Evolutionary conservation across 805 yeast genomes (phyloP).

Genomic region (Saccharomycopsis synnaedendra): DNA sequence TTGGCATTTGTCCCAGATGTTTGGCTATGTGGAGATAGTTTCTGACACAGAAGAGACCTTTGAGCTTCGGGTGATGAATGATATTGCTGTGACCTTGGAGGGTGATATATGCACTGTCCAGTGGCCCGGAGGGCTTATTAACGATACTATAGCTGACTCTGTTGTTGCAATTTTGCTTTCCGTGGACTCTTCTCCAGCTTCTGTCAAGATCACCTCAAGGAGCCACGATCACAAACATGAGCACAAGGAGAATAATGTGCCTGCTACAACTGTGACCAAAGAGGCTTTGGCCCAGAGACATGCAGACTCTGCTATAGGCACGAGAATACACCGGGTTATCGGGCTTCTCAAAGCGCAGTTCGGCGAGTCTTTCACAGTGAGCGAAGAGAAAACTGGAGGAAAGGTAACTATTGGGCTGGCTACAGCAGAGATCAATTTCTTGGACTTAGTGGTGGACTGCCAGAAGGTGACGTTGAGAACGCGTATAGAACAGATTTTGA

Average conservation of each 20-base stretch:
- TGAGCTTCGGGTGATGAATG: slow-evolving; percentile 52
- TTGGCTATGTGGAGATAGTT: slow-evolving; percentile 64
- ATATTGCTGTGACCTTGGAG: slow-evolving; percentile 39
- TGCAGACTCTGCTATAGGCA: slow-evolving; percentile 25
- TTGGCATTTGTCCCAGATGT: slow-evolving; percentile 94
- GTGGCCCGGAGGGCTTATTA: slow-evolving; percentile 84
- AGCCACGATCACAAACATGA: slow-evolving; percentile 32
- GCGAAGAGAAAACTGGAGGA: slow-evolving; percentile 36
- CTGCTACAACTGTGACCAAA: background rate
- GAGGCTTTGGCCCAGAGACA: slow-evolving; percentile 14
- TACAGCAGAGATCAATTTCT: slow-evolving; percentile 58
- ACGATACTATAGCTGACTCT: slow-evolving; percentile 91
- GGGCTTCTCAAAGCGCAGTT: slow-evolving; percentile 72
- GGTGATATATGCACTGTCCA: slow-evolving; percentile 54
- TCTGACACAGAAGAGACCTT: slow-evolving; percentile 41
- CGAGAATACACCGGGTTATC: slow-evolving; percentile 42
- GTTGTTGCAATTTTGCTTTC: slow-evolving; percentile 82
- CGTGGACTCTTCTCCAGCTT: slow-evolving; percentile 90
- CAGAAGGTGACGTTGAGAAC: slow-evolving; percentile 66
- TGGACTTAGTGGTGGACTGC: slow-evolving; percentile 58
- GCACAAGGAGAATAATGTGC: background rate
- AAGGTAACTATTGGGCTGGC: slow-evolving; percentile 61
- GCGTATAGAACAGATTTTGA: slow-evolving; percentile 71
- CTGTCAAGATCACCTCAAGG: slow-evolving; percentile 75
- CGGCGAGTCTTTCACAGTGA: slow-evolving; percentile 56